phyloP scores from a whole-genome alignment of 768 basidiomycete species.

The Leccinellum luteum region DNA sequence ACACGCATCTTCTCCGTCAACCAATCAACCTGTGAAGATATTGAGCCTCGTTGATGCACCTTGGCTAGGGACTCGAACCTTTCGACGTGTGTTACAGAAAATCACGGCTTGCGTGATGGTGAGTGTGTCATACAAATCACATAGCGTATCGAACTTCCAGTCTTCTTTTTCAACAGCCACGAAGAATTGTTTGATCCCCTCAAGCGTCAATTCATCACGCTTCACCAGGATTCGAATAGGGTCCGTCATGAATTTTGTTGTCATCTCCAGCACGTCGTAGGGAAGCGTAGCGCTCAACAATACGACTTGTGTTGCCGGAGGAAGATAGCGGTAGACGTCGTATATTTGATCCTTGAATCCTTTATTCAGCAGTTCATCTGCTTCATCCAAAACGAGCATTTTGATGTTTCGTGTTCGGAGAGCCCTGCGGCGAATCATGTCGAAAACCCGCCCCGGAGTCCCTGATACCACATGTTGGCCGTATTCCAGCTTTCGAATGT shows the following conservation, averaged over 20 bases:
- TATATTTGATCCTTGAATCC: constrained; percentile 99
- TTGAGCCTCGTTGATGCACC: constrained; percentile 5
- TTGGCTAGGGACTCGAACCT: constrained; percentile 50
- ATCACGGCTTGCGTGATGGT: constrained; percentile 99
- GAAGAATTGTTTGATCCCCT: constrained; percentile 96
- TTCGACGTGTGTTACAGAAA: constrained; percentile 97
- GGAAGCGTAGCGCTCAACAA: constrained; percentile 94
- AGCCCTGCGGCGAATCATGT: constrained; percentile 95
- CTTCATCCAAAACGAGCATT: constrained; percentile 93
- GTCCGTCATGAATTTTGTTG: constrained; percentile 99
- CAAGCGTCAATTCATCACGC: constrained; percentile 97
- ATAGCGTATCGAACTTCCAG: constrained; percentile 98
- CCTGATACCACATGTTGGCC: constrained; percentile 98
- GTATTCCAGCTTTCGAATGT: constrained; percentile 94
- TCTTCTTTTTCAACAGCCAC: constrained; percentile 99
- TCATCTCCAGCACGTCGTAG: constrained; percentile 97
- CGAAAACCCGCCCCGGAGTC: constrained; percentile 96
- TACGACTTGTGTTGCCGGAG: constrained; percentile 96
- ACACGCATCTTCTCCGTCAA: constrained; percentile 97
- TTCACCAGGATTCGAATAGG: constrained; percentile 98
- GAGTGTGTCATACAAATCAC: constrained; percentile 96
- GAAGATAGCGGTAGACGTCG: constrained; percentile 96
- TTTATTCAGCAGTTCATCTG: constrained; percentile 94
- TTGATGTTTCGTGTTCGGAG: constrained; percentile 97
- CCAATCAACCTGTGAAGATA: constrained; percentile 78